Conservation (phyloP, 768 basidiomycete species). For the Filobasidium wieringae region DNA sequence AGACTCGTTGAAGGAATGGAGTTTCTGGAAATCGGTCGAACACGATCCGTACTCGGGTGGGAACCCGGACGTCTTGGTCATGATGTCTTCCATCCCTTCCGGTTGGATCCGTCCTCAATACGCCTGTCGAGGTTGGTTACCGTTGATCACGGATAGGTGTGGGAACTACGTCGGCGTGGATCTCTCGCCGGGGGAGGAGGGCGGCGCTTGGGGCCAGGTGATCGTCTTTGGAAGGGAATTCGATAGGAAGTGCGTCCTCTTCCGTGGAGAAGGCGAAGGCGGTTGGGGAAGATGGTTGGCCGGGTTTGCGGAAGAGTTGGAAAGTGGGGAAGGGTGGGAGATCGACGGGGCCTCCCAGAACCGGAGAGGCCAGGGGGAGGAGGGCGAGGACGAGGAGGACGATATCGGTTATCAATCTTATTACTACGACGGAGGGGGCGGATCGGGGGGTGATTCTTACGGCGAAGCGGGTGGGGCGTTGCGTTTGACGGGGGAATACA, state of each 20-base stretch:
- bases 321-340: constrained; percentile 79
- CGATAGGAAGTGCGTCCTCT: constrained; percentile 92
- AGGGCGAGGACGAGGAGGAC: constrained; percentile 36
- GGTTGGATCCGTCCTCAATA: constrained; percentile 81
- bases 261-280: constrained; percentile 73
- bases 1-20: constrained; percentile 87
- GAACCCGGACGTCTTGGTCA: constrained; percentile 56
- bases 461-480: constrained; percentile 58
- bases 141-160: constrained; percentile 79
- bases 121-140: constrained; percentile 92
- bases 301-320: constrained; percentile 79
- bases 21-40: constrained; percentile 90
- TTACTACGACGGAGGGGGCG: constrained; percentile 25
- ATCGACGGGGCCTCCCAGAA: constrained; percentile 45
- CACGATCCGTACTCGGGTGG: constrained; percentile 73
- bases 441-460: constrained; percentile 5
- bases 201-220: constrained; percentile 73
- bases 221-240: constrained; percentile 99
- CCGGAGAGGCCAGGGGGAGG: background rate
- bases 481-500: constrained; percentile 69
- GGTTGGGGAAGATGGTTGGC: constrained; percentile 96
- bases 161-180: constrained; percentile 97
- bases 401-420: constrained; percentile 34
- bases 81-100: constrained; percentile 81
- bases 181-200: constrained; percentile 53